Base-by-base conservation (phyloP, 2,329 filamentous ascomycete genomes). In the Ophiostoma sp. region DNA sequence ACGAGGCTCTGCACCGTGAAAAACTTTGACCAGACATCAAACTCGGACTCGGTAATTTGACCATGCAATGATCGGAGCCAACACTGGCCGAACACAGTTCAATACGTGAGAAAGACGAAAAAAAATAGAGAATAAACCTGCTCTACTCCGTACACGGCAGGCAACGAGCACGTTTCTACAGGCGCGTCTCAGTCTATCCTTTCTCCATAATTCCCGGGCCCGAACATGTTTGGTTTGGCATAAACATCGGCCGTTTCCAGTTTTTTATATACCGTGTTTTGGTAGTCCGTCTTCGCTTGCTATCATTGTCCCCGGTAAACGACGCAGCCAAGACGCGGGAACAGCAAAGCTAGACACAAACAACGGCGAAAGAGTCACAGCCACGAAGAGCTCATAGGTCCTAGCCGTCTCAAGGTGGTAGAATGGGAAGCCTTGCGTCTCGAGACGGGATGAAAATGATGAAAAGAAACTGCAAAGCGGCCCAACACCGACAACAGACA, bases 311-410 rank as follows among this genome's bases (percentile, higher is more conserved):
- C 9, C 7, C 19, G 19, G 7, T 22, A n/a, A 45, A 15, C 36
- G 61, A 19, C 9, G 59, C 59, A 63, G 59, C 61, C 61, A 66
- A 66, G 61, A 66, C 15, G 15, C 61, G 61, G 61, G 61, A 66
- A 17, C n/a, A 28, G n/a, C n/a, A 19, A n/a, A 33, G 12, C 15
- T 36, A 2, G 22, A n/a, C n/a, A n/a, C n/a, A n/a, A n/a, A n/a
- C 12, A 25, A 6, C 42, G 6, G 25, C 52, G 12, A 63, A 31
- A n/a, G 28, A 9, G 55, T 59, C 55, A 33, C 55, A 33, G 42
- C 15, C 9, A 12, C n/a, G n/a, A n/a, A 12, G 39, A 42, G 39
- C 39, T 42, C 6, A n/a, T 22, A 52, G 48, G 48, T 52, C 48
- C 48, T 52, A 52, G n/a, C 50, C 50, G 50, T 55, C 50, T 55